Evolutionary conservation across 768 basidiomycete genomes (phyloP), one percentile per base, ranked within the genome.

Genomic region (Strobilomyces confusus): DNA sequence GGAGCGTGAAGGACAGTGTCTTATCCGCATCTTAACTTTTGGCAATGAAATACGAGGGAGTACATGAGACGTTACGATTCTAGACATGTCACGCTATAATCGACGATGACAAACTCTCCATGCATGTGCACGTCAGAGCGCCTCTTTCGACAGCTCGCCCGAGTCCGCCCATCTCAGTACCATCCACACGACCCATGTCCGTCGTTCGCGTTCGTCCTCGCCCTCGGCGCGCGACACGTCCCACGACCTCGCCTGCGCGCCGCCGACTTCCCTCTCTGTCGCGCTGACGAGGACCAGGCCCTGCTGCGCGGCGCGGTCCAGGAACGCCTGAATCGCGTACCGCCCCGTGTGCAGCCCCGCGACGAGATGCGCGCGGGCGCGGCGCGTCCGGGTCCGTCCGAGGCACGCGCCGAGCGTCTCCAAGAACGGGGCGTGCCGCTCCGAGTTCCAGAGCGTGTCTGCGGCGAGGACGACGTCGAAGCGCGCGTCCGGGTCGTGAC

Each of bases 391-490:
- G 11, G 70, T 63, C 47, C 64, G 76, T 45, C 68, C 72, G 32
- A 89, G 73, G 17, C 79, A 79, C 55, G 59, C 51, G 41, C 68
- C 69, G 15, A 91, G 70, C 4, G 84, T 77, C 6, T 75, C 64
- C 34, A 87, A 68, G 49, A 89, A 82, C 11, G 75, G 57, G 0
- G 45, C 56, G 58, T 90, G 88, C 4, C 77, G 57, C 22, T 82
- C 80, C 4, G 84, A 67, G 62, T 89, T 87, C 89, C 88, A 91
- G 1, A 92, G 69, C 29, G 87, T 89, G 62, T 91, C 89, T 13
- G 88, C 84, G 0, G 87, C 86, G 22, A 89, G 56, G 30, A 91
- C 70, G 37, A 87, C 54, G 60, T 91, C 87, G 64, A 87, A 86
- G 15, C 26, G 43, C 9, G 19, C 36, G 11, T 20, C n/a, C n/a